A percentile compares a stretch with the other conserved stretches of the same genome.
Conservation (phyloP, 768 basidiomycete species). For the Lepiota venenata region DNA sequence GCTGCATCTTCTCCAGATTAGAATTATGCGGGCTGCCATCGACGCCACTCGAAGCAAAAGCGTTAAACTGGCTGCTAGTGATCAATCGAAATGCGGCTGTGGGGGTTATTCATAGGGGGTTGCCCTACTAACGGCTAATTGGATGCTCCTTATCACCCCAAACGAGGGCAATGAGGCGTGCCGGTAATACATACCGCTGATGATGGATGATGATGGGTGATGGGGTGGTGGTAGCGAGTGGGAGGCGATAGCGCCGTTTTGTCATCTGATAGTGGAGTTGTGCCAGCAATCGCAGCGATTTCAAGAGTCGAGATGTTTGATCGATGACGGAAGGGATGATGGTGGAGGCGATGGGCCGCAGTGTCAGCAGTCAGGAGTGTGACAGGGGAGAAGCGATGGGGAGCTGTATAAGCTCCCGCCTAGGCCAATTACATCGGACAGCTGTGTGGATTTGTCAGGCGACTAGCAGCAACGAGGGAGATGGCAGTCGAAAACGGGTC, state of each 20-base stretch:
- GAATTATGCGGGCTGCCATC: neutral
- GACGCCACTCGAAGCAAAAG: constrained; percentile 1
- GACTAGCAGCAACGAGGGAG: too few relatives aligned
- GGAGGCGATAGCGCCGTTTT: neutral
- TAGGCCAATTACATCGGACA: neutral
- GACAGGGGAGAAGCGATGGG: neutral
- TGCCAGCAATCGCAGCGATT: neutral
- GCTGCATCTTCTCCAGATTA: neutral
- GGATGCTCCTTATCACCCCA: constrained; percentile 2
- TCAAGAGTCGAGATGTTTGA: neutral
- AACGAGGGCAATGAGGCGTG: neutral
- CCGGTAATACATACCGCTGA: too few relatives aligned
- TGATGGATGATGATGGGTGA: too few relatives aligned
- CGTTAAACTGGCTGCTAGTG: neutral
- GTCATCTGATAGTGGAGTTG: constrained; percentile 2
- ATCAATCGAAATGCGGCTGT: neutral
- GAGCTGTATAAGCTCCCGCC: neutral
- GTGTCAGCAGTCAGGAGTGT: neutral
- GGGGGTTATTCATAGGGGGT: neutral
- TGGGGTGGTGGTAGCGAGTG: neutral
- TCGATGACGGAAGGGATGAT: constrained; percentile 2
- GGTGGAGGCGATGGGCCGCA: neutral
- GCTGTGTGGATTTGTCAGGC: neutral
- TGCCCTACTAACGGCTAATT: neutral
- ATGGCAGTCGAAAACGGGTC: too few relatives aligned